Evolutionary conservation across 129 eudicot genomes (phyloP).

Genomic region (Glebionis coronaria): DNA sequence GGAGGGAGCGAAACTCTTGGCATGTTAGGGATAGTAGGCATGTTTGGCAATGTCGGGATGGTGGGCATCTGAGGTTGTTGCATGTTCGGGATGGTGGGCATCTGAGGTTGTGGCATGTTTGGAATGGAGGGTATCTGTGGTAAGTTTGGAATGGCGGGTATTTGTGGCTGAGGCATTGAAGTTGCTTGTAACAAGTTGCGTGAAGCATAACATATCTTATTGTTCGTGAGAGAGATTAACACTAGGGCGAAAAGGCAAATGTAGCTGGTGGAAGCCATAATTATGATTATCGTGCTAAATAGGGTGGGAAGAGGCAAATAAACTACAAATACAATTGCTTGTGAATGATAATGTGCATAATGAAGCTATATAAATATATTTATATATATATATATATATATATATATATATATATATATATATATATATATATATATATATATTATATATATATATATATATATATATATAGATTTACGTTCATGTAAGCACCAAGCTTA

Average conservation of each 20-base stretch:
- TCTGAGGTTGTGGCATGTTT: constrained; percentile 5
- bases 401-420: too few relatives aligned
- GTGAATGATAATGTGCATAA: too few relatives aligned
- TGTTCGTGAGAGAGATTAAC: constrained; percentile 1
- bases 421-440: too few relatives aligned
- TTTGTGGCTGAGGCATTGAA: constrained; percentile 31
- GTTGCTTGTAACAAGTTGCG: constrained; percentile 29
- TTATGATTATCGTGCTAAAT: too few relatives aligned
- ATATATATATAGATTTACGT: too few relatives aligned
- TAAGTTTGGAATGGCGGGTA: constrained; percentile 7
- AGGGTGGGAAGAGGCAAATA: too few relatives aligned
- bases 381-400: too few relatives aligned
- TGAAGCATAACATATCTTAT: constrained; percentile 24
- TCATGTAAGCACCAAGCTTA: too few relatives aligned
- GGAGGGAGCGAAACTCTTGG: constrained; percentile 27
- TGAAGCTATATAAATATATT: too few relatives aligned
- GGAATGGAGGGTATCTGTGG: constrained; percentile 27
- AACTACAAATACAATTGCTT: too few relatives aligned
- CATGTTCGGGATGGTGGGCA: background rate
- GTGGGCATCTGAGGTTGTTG: constrained; percentile 27
- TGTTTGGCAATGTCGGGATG: background rate
- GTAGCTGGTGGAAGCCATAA: constrained; percentile 25
- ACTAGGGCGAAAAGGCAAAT: constrained; percentile 9
- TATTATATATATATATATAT: too few relatives aligned
- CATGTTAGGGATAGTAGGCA: constrained; percentile 16